Base-by-base conservation (phyloP, 2,329 filamentous ascomycete genomes). In the Tolypocladium tundrense region DNA sequence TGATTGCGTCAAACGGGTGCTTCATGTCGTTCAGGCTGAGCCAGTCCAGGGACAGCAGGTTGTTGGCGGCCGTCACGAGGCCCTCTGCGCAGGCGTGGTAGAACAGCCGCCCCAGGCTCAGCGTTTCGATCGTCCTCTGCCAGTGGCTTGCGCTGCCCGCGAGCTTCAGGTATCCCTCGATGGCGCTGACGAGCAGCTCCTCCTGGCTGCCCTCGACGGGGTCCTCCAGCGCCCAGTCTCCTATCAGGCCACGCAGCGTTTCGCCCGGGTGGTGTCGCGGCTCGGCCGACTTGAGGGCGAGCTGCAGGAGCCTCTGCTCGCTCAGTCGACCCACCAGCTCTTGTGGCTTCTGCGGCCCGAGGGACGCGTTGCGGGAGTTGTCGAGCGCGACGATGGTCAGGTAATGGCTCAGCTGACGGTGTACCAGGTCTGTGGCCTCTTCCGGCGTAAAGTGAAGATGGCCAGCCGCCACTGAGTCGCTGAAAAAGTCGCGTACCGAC, bases 401-500 rank as follows among this genome's bases (percentile, higher is more conserved):
- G 19, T 51, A 51, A 0, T 19, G 48, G 13, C 24, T 9, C 48
- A 51, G 24, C 7, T 51, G 24, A 4, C 8, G 3, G 13, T 27
- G 3, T 24, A 51, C 48, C n/a, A 51, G 48, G 48, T 14, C 13
- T 4, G 8, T 16, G 14, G 48, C 48, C n/a, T 27, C 48, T 4
- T 27, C 21, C 27, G 24, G 16, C 31, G 1, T 19, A n/a, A 51
- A 51, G 21, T 35, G 48, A 19, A 51, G 48, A 8, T 13, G 24
- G 5, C 48, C 48, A 10, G 48, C 55, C 1, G 55, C 16, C 19
- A 19, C n/a, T 9, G 41, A 10, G 37, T 55, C 52, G 19, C 37
- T 52, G 13, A 57, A 42, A 16, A 59, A 59, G n/a, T 59, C 58
- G 3, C 55, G 58, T 3, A 59, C 52, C 14, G 58, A 59, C 33